Evolutionary conservation across 2,329 filamentous ascomycete genomes (phyloP).

Genomic region (Talaromyces sp.): DNA sequence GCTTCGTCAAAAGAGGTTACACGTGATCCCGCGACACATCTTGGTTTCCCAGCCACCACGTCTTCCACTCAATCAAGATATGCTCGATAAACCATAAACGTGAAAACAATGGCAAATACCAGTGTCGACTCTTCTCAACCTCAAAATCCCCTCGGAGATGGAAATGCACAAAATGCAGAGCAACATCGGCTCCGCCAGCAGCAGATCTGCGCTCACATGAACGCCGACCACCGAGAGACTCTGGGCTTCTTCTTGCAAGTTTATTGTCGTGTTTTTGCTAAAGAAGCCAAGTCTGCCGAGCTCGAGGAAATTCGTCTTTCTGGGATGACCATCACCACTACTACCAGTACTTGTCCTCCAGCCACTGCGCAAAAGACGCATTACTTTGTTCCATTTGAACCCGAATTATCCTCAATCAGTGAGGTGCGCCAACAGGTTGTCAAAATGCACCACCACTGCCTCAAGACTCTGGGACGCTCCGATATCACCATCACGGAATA

Average conservation of each 20-base stretch:
- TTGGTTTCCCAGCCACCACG: not conserved
- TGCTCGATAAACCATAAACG: not conserved
- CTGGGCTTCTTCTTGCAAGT: conserved; percentile 74
- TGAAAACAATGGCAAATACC: not conserved
- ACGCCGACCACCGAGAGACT: conserved; percentile 71
- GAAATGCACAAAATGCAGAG: not conserved
- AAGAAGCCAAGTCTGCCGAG: conserved; percentile 53
- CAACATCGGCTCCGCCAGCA: conserved; percentile 39
- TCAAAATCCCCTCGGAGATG: not conserved
- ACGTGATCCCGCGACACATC: not conserved
- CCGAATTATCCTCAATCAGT: conserved; percentile 62
- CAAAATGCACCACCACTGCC: conserved; percentile 62
- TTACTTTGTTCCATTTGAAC: conserved; percentile 59
- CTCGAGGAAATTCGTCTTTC: conserved; percentile 63
- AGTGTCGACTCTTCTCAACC: not conserved
- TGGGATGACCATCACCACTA: conserved; percentile 57
- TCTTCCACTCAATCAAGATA: not conserved
- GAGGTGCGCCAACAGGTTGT: conserved; percentile 69
- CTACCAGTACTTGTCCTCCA: conserved; percentile 11
- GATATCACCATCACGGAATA: conserved; percentile 53
- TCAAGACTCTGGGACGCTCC: conserved; percentile 57
- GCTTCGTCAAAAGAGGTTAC: not conserved
- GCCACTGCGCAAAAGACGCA: conserved; percentile 30
- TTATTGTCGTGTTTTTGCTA: conserved; percentile 56
- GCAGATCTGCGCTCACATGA: conserved; percentile 79